phyloP scores from a whole-genome alignment of 2,329 filamentous ascomycete genomes.

The Sphaerostilbella broomeana region DNA sequence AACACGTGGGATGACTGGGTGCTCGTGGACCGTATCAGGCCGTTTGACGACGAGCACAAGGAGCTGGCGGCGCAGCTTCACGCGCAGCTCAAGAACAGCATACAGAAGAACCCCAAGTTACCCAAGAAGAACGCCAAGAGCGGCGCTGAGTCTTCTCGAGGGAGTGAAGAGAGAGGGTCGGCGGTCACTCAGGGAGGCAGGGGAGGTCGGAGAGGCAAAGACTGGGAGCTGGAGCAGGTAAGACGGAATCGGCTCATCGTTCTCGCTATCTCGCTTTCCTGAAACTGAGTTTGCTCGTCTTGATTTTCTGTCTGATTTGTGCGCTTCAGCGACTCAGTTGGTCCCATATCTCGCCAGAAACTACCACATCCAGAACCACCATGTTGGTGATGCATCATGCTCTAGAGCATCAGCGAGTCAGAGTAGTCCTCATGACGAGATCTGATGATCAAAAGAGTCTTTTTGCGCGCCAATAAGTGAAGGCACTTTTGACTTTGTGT shows the following conservation, averaged over 20 bases:
- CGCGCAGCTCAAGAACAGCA: conserved; percentile 58
- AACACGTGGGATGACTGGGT: conserved; percentile 99
- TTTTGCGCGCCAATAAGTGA: no score
- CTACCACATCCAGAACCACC: no score
- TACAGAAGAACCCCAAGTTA: conserved; percentile 48
- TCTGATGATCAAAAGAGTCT: no score
- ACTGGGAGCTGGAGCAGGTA: conserved; percentile 79
- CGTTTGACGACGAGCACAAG: conserved; percentile 91
- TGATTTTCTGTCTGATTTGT: neutral
- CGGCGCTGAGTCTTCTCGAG: conserved; percentile 49
- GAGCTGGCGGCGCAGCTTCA: conserved; percentile 73
- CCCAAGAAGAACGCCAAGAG: conserved; percentile 40
- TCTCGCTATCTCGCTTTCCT: neutral
- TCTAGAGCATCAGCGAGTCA: neutral
- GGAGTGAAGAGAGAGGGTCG: conserved; percentile 70
- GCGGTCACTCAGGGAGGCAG: conserved; percentile 54
- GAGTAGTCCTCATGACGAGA: conserved; percentile 4
- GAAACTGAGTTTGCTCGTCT: no score
- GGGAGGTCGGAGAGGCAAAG: conserved; percentile 67
- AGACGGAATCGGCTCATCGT: conserved; percentile 27
- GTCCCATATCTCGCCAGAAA: no score
- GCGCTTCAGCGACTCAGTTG: no score
- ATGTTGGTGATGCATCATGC: no score
- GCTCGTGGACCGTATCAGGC: conserved; percentile 83
- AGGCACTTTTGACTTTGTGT: no score